Percentiles rank a stretch among this genome's conserved stretches.
Evolutionary conservation across 1,139 yeast species (phyloP).

Genomic region (Saccharomyces hybrid): DNA sequence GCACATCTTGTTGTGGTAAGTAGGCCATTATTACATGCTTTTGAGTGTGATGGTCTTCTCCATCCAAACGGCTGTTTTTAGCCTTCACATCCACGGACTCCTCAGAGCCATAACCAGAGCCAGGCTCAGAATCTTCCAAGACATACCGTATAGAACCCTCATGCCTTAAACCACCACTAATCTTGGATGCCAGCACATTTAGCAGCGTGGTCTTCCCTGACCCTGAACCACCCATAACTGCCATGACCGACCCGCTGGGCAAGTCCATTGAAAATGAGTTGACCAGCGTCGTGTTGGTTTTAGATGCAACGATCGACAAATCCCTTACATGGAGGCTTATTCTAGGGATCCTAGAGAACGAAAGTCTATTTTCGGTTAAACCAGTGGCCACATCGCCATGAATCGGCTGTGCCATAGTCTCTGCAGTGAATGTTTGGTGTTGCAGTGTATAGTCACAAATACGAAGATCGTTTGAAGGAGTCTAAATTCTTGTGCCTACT

Average conservation of each 20-base stretch:
- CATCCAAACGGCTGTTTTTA: not conserved
- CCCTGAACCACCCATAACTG: constrained; percentile 44
- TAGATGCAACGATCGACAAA: constrained; percentile 22
- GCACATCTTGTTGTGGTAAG: constrained; percentile 68
- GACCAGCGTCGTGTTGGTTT: constrained; percentile 17
- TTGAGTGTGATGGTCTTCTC: not conserved
- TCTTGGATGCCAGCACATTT: constrained; percentile 61
- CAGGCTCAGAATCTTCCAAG: constrained; percentile 6
- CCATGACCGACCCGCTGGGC: constrained; percentile 28
- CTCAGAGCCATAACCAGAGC: not conserved
- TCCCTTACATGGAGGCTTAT: constrained; percentile 23
- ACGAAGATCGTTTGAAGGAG: not conserved
- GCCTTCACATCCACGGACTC: not conserved
- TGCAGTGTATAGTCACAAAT: not conserved
- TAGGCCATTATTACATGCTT: constrained; percentile 42
- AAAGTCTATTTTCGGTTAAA: constrained; percentile 21
- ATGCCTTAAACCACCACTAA: constrained; percentile 36
- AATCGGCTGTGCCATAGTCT: not conserved
- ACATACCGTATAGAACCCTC: constrained; percentile 34
- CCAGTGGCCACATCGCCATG: constrained; percentile 6
- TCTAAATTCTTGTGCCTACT: not conserved
- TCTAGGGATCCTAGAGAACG: constrained; percentile 19
- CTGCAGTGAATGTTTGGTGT: not conserved
- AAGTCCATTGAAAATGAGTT: constrained; percentile 22
- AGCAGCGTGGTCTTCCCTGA: constrained; percentile 79